Base-by-base conservation (phyloP, 768 basidiomycete species). In the Hypholoma sublateritium region DNA sequence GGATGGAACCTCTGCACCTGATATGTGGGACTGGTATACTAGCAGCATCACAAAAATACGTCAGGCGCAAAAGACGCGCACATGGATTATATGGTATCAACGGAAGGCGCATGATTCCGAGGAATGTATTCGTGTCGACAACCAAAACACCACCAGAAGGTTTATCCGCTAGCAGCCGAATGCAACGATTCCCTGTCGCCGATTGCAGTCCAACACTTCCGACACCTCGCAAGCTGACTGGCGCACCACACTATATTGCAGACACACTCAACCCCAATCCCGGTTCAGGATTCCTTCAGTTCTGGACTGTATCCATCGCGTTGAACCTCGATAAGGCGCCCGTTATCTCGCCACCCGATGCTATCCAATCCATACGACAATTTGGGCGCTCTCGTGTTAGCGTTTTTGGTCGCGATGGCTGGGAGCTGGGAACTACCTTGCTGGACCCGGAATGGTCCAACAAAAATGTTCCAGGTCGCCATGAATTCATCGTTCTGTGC, bases 401-500 rank as follows among this genome's bases (percentile, higher is more conserved):
- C 16, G 50, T 60, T 4, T 60, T 57, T 8, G 59, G 59, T 14
- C 25, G 19, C 9, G 21, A 46, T 17, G 45, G 54, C 1, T 42
- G 45, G 4, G 59, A 56, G 32, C 41, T 59, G 5, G 59, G 59
- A 7, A 44, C 41, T 8, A 37, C 43, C 8, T 46, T 52, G 37
- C 43, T 56, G 2, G 39, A 47, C 42, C 44, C 59, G 5, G 59
- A 59, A 0, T 59, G 59, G 59, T 46, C 35, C 28, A 39, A 35
- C 21, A 14, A 13, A 4, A 59, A 59, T n/a, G 25, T 56, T 35
- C 55, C 54, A 9, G 39, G 39, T 5, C 17, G 32, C 4, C 55
- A 56, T 22, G 59, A 59, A 14, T 59, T 59, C 43, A 56, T 59
- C 19, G 28, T 59, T 35, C 45, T 59, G 7, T 59, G 59, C 54